A percentile compares a stretch with the other conserved stretches of the same genome.
Conservation (phyloP, 352 stramenopile species). For the Phytophthora fragariae region DNA sequence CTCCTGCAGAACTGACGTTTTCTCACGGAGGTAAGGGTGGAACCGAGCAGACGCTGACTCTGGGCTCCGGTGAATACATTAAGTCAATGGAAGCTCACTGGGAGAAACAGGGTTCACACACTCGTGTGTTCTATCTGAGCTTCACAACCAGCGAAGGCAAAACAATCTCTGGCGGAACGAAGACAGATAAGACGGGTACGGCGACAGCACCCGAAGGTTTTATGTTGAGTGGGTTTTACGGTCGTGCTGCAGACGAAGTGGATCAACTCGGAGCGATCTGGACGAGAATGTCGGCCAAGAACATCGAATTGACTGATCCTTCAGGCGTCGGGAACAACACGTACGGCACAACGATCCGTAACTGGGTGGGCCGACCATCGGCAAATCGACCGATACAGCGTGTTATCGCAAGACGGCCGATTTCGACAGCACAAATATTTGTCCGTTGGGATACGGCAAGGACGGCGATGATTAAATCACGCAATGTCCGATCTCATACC, state of each 20-base stretch:
- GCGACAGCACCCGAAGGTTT: conserved; percentile 32
- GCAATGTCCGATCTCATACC: conserved; percentile 34
- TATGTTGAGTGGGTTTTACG: conserved; percentile 34
- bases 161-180: conserved; percentile 34
- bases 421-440: conserved; percentile 33
- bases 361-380: conserved; percentile 35
- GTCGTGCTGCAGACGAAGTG: conserved; percentile 26
- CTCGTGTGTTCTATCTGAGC: conserved; percentile 50
- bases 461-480: conserved; percentile 26
- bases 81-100: conserved; percentile 48
- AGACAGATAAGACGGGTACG: background rate
- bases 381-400: conserved; percentile 26
- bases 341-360: conserved; percentile 35
- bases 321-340: conserved; percentile 27
- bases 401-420: conserved; percentile 31
- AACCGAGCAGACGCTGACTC: conserved; percentile 42
- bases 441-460: conserved; percentile 35
- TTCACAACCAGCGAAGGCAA: conserved; percentile 48
- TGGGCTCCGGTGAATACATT: conserved; percentile 37
- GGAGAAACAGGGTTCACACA: too few species aligned
- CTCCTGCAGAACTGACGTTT: conserved; percentile 25
- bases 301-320: conserved; percentile 19
- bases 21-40: conserved; percentile 52
- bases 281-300: conserved; percentile 32
- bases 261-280: conserved; percentile 39